These are phyloP conservation scores for Geotrichum macrosporum DNA, from an alignment of 1,139 yeast genomes.

Conservation along the genomic window DNA sequence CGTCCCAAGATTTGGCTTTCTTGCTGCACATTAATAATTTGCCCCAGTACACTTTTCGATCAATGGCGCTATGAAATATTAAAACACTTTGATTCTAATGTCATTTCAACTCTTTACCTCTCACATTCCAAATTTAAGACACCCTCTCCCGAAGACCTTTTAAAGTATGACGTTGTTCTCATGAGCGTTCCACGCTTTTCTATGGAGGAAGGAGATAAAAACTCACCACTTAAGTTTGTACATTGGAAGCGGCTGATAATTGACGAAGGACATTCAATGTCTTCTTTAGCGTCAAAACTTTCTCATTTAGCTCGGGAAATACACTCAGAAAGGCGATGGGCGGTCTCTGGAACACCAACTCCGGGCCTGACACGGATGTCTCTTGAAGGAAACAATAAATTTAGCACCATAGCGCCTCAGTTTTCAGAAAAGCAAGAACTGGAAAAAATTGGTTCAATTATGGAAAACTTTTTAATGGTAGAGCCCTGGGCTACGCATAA, in stretches of 20 bases:
- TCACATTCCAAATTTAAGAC: constrained; percentile 23
- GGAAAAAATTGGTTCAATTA: constrained; percentile 48
- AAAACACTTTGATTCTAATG: constrained; percentile 47
- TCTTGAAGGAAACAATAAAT: constrained; percentile 29
- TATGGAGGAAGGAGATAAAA: constrained; percentile 30
- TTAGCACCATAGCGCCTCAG: constrained; percentile 5
- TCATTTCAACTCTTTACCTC: constrained; percentile 13
- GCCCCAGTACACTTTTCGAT: constrained; percentile 61
- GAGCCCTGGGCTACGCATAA: constrained; percentile 54
- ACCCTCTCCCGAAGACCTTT: constrained; percentile 37
- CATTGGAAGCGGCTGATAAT: constrained; percentile 67
- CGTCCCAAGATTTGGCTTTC: constrained; percentile 43
- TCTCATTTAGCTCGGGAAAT: constrained; percentile 46
- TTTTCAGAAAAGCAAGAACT: constrained; percentile 41
- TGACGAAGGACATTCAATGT: constrained; percentile 71
- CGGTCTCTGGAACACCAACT: constrained; percentile 72
- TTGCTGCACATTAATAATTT: constrained; percentile 54
- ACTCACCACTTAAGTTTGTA: constrained; percentile 29
- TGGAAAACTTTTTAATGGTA: constrained; percentile 49
- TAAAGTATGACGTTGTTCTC: constrained; percentile 51
- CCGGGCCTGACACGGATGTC: constrained; percentile 56
- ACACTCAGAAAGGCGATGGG: constrained; percentile 62
- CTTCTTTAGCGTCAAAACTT: constrained; percentile 45
- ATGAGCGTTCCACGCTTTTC: constrained; percentile 48
- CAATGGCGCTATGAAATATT: constrained; percentile 61